These are phyloP conservation scores for Triticum urartu DNA, from an alignment of 176 grass and related monocot genomes.

Conservation along the genomic window DNA sequence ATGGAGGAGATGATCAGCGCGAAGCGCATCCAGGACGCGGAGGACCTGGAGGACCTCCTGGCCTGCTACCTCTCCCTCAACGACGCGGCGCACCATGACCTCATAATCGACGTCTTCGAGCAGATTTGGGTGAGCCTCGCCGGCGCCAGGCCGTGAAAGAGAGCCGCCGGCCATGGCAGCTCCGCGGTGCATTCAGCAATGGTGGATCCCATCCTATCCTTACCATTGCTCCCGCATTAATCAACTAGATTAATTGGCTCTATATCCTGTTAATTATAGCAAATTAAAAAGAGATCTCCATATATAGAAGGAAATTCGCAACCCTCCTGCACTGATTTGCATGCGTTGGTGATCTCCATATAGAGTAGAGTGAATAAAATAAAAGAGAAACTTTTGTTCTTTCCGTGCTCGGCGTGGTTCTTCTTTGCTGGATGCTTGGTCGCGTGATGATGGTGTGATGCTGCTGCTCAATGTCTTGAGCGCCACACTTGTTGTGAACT, in stretches of 20 bases:
- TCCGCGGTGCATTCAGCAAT: slow-evolving; percentile 21
- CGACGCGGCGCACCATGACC: slow-evolving; percentile 59
- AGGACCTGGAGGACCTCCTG: slow-evolving; percentile 83
- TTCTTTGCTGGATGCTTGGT: slow-evolving; percentile 12
- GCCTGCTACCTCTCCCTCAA: slow-evolving; percentile 87
- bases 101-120: slow-evolving; percentile 83
- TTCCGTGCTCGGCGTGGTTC: slow-evolving; percentile 32
- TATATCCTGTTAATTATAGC: background rate
- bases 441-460: slow-evolving; percentile 14
- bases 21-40: slow-evolving; percentile 53
- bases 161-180: background rate
- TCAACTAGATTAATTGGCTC: slow-evolving; percentile 3
- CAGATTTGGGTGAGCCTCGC: slow-evolving; percentile 59
- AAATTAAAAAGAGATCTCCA: slow-evolving; percentile 3
- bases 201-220: background rate
- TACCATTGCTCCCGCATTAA: background rate
- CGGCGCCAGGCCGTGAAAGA: background rate
- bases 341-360: background rate
- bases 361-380: background rate
- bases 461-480: slow-evolving; percentile 21
- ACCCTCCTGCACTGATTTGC: background rate
- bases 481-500: slow-evolving; percentile 9
- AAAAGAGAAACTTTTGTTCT: slow-evolving; percentile 37
- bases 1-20: slow-evolving; percentile 89
- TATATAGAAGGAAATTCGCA: background rate